Base-by-base conservation (phyloP, 306 rosid genomes). In the Ormosia semicastrata region DNA sequence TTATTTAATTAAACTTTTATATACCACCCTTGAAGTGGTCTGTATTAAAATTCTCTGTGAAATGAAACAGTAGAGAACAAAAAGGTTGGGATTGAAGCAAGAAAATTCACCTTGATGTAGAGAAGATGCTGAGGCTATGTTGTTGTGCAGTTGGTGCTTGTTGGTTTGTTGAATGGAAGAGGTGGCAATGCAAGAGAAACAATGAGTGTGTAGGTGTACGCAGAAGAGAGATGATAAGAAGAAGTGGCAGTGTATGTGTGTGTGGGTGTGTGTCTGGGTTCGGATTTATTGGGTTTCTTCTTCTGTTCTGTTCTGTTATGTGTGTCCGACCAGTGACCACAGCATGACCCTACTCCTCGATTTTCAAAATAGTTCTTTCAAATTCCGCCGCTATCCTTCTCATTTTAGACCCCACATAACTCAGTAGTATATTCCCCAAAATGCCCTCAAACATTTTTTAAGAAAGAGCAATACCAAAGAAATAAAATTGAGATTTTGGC, bases 301-400 rank as follows among this genome's bases (percentile, higher is more conserved):
- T n/a, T n/a, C n/a, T n/a, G n/a, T n/a, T n/a, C n/a, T n/a, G n/a
- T n/a, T 24, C 24, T 24, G 24, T 24, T 24, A 24, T 24, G 24
- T 24, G 24, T 24, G 24, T 24, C 24, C 24, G 24, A 24, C 24
- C 24, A 24, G 8, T 32, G 13, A 10, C 4, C 18, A 24, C 3
- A 18, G 10, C 36, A 24, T 15, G 9, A 5, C 11, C 10, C 66
- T 17, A 30, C 12, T 29, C 74, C 83, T 47, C 58, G 39, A 39
- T 56, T 81, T 92, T 87, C 88, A 82, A 90, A 86, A 76, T 84
- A 2, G 82, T 81, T 70, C 50, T 57, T 39, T n/a, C 1, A 60
- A 88, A 89, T 93, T 77, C 90, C 94, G n/a, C 95, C 97, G 95
- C 95, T 85, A 85, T 89, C 94, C 95, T 40, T 65, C 65, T 24